Evolutionary conservation across 2,329 filamentous ascomycete species (phyloP).

Genomic region (Pleomassaria siparia): DNA sequence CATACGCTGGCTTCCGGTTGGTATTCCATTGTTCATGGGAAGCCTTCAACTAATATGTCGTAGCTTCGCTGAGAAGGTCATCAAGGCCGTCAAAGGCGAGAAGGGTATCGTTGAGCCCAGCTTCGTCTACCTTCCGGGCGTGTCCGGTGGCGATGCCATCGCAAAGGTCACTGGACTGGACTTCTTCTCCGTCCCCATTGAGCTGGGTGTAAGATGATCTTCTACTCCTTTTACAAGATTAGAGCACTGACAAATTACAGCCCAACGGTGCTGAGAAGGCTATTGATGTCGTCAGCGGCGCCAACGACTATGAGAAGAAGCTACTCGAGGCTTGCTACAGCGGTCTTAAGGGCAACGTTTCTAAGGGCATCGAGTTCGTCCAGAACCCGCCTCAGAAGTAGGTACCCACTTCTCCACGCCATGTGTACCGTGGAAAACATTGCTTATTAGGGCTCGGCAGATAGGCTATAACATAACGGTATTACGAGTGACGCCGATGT

Average conservation of each 20-base stretch:
- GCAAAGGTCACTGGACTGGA: slow-evolving; percentile 79
- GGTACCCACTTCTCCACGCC: slow-evolving; percentile 12
- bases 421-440: slow-evolving; percentile 3
- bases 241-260: slow-evolving; percentile 50
- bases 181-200: slow-evolving; percentile 94
- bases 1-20: slow-evolving; percentile 90
- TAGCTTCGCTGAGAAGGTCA: slow-evolving; percentile 91
- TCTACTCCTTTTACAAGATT: not conserved
- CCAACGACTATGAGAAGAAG: slow-evolving; percentile 86
- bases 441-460: slow-evolving; percentile 14
- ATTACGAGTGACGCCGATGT: slow-evolving; percentile 3
- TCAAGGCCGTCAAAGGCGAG: slow-evolving; percentile 85
- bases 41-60: slow-evolving; percentile 10
- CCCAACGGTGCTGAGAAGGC: slow-evolving; percentile 83
- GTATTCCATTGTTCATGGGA: slow-evolving; percentile 20
- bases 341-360: slow-evolving; percentile 88
- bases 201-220: slow-evolving; percentile 78
- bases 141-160: slow-evolving; percentile 84
- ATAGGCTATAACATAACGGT: slow-evolving; percentile 15
- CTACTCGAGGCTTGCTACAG: slow-evolving; percentile 74
- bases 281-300: slow-evolving; percentile 72
- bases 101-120: slow-evolving; percentile 92
- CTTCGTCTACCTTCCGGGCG: slow-evolving; percentile 91
- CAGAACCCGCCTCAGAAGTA: slow-evolving; percentile 68
- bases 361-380: slow-evolving; percentile 89